Conservation (phyloP, 2,329 filamentous ascomycete species). For the Nigrospora oryzae region DNA sequence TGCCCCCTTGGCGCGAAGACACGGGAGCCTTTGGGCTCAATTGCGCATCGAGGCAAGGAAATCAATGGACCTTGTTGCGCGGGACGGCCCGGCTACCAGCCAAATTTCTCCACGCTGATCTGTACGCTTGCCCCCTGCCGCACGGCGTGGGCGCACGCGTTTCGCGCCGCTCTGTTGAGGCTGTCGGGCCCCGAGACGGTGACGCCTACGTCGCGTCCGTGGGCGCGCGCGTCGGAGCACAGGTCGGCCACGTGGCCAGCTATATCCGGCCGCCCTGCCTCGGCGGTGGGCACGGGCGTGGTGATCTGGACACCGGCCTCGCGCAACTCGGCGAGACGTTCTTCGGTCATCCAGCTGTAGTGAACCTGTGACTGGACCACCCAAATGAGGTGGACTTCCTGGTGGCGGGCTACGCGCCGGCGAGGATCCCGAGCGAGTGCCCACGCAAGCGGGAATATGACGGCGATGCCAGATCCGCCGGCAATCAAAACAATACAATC, state of each 20-base stretch:
- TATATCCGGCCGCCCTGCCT: slow-evolving; percentile 46
- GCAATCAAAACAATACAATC: slow-evolving; percentile 47
- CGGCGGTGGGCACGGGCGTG: slow-evolving; percentile 43
- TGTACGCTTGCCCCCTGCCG: slow-evolving; percentile 37
- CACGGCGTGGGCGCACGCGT: slow-evolving; percentile 42
- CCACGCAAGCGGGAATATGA: slow-evolving; percentile 52
- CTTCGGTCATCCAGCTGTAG: slow-evolving; percentile 41
- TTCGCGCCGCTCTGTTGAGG: slow-evolving; percentile 51
- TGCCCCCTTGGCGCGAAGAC: no score
- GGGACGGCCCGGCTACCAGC: slow-evolving; percentile 36
- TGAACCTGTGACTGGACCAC: slow-evolving; percentile 46
- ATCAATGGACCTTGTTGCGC: no score
- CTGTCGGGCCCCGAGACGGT: slow-evolving; percentile 56
- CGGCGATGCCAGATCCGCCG: slow-evolving; percentile 57
- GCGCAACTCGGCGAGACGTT: slow-evolving; percentile 39
- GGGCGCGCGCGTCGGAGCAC: slow-evolving; percentile 14
- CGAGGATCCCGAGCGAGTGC: slow-evolving; percentile 26
- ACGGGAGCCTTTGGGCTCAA: no score
- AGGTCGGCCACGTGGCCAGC: slow-evolving; percentile 29
- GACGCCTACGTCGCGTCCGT: slow-evolving; percentile 32
- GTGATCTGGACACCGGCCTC: slow-evolving; percentile 41
- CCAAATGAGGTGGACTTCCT: slow-evolving; percentile 47
- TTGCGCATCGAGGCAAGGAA: no score
- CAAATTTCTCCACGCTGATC: slow-evolving; percentile 59
- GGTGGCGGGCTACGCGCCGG: slow-evolving; percentile 6